Base-by-base conservation (phyloP, 2,329 filamentous ascomycete species). In the Ophiostoma novo-ulmi region DNA sequence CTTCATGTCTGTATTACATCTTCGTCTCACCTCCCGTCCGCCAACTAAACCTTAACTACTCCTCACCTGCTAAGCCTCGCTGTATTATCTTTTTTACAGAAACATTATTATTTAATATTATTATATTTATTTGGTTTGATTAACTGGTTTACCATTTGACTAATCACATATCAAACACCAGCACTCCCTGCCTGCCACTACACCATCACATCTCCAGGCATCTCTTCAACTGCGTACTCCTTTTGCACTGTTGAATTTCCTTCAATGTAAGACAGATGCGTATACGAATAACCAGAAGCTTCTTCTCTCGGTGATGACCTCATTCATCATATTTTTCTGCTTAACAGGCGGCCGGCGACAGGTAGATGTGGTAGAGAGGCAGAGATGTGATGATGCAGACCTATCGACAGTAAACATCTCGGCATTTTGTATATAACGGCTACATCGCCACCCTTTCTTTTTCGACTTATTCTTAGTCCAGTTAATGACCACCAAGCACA, bases 161-260 rank as follows among this genome's bases (percentile, higher is more conserved):
- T 48, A 48, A 48, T 48, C 44, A 48, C 17, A 48, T 20, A 48
- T 48, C 44, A 48, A 48, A n/a, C 14, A 48, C 44, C 8, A 20
- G 44, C 44, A 48, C 11, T 26, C 52, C 52, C 22, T 26, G 52
- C 14, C 52, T 58, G 52, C 0, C 22, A 58, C 52, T 26, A 58
- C 52, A 38, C 61, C 61, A 64, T 64, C 61, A 64, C 61, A 36
- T 64, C 61, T 38, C 26, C 61, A 38, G 35, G 61, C 61, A 64
- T 64, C 61, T 31, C 10, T 13, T 58, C n/a, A 58, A 58, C n/a
- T 58, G 52, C 52, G 52, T 58, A 26, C 52, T 31, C n/a, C 22
- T 58, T 58, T 26, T 58, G 5, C 52, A 26, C 5, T 26, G n/a
- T 58, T 58, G 26, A 22, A 13, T 58, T 26, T 58, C 52, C 52